Base-by-base conservation (phyloP, 2,329 filamentous ascomycete genomes). In the Arthroderma sp. region DNA sequence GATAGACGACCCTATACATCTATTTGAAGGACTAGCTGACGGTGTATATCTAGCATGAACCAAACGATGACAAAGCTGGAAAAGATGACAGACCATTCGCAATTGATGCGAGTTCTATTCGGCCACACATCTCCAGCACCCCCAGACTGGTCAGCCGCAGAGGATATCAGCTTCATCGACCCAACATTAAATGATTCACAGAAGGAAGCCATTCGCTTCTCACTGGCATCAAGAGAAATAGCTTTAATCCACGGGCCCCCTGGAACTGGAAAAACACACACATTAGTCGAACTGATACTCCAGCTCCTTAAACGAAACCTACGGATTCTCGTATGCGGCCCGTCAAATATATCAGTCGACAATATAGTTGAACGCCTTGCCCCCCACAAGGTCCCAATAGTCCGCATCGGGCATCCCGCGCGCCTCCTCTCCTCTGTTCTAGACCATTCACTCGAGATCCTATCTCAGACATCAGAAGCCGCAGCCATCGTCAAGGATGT, bases 201-300 rank as follows among this genome's bases (percentile, higher is more conserved):
- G 52, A 73, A 77, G 54, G 73, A 78, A 50, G 77, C 77, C 1
- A 73, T 82, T 48, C 67, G 77, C n/a, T 98, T 96, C 58, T 87
- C 89, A 0, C 68, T 98, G 44, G 82, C 81, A 5, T 83, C 84
- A 1, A 73, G 73, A 43, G 87, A 95, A 56, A 75, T 96, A 29
- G 85, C 86, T 2, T 70, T 95, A 48, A 94, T 98, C 44, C 91
- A 98, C 59, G 91, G 91, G 0, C 91, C 91, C 0, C 91, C 91
- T 1, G 91, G 91, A 1, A 98, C 91, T 0, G 91, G 91, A 40
- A 98, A 98, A 64, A 98, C 91, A 0, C 89, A 96, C 60, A 96
- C 91, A 0, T 68, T 98, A 34, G 89, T 98, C 48, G 91, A 98
- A 63, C 72, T 98, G 8, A 94, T 98, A 49, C 71, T 93, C n/a